Evolutionary conservation across 345 rosid species (phyloP).

Genomic region (Brassica carinata): DNA sequence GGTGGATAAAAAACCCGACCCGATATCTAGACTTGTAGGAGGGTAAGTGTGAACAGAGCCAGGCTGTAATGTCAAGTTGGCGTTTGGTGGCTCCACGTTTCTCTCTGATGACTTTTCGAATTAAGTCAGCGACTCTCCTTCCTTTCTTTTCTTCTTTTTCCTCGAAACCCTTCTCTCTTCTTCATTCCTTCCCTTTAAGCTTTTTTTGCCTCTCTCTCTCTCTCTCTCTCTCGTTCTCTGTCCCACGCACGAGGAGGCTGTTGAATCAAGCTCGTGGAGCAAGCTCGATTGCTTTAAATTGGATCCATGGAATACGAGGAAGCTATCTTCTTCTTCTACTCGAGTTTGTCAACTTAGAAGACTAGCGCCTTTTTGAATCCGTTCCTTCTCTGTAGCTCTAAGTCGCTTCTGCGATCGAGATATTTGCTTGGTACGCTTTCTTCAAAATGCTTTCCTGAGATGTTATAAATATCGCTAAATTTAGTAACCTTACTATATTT

Average conservation of each 20-base stretch:
- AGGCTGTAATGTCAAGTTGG: conserved; percentile 42
- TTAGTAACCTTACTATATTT: conserved; percentile 14
- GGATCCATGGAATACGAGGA: conserved; percentile 23
- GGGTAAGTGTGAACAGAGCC: conserved; percentile 22
- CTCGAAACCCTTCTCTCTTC: conserved; percentile 18
- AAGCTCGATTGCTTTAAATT: neutral
- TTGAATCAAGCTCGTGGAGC: conserved; percentile 20
- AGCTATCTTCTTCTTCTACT: neutral
- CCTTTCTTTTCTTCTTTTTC: neutral
- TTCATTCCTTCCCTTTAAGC: neutral
- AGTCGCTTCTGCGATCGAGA: conserved; percentile 13
- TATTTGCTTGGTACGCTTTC: conserved; percentile 10
- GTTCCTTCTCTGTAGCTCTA: conserved; percentile 12
- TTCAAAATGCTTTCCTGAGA: conserved; percentile 10
- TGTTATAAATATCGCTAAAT: neutral
- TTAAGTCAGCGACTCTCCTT: conserved; percentile 35
- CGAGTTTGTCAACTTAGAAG: conserved; percentile 12
- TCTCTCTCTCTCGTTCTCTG: conserved; percentile 4
- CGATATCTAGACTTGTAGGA: neutral
- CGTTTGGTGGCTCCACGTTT: conserved; percentile 44
- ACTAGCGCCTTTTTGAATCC: neutral
- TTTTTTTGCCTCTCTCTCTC: conserved; percentile 8
- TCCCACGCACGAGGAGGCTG: conserved; percentile 20
- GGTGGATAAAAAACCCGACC: conserved; percentile 11
- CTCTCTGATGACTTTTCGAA: conserved; percentile 37